A percentile compares a stretch with the other conserved stretches of the same genome.
These are phyloP conservation scores for Sphagnurus paluster DNA, from an alignment of 1,284 basidiomycete genomes.

Conservation along the genomic window DNA sequence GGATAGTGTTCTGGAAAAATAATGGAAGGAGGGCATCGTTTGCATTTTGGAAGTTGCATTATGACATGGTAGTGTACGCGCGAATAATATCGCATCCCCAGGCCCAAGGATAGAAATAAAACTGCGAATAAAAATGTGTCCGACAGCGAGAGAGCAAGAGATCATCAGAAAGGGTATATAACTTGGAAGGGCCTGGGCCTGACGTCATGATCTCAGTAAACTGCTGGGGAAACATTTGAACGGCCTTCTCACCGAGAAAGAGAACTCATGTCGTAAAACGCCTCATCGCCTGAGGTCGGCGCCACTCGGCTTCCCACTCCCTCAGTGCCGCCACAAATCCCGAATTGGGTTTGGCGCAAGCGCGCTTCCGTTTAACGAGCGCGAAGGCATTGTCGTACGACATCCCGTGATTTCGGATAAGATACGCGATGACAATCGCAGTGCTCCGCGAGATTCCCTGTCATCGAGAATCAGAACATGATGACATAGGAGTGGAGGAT, in stretches of 20 bases:
- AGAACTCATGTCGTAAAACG: slow-evolving; percentile 30
- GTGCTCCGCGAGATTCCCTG: slow-evolving; percentile 69
- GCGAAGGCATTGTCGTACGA: slow-evolving; percentile 62
- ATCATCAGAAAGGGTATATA: background rate
- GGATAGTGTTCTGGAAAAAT: too few relatives aligned
- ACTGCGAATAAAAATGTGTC: background rate
- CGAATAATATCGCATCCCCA: too few relatives aligned
- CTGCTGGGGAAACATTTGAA: background rate
- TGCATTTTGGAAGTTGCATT: too few relatives aligned
- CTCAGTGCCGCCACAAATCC: slow-evolving; percentile 54
- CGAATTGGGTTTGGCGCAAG: slow-evolving; percentile 71
- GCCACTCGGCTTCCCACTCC: slow-evolving; percentile 49
- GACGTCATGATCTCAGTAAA: background rate
- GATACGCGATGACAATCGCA: slow-evolving; percentile 67
- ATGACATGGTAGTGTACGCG: too few relatives aligned
- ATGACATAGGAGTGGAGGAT: background rate
- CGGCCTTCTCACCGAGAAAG: background rate
- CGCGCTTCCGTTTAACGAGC: slow-evolving; percentile 56
- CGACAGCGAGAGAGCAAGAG: background rate
- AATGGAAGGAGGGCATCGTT: too few relatives aligned
- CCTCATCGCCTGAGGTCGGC: slow-evolving; percentile 26
- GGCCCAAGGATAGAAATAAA: too few relatives aligned
- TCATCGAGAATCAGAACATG: slow-evolving; percentile 15
- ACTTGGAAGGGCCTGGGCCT: background rate
- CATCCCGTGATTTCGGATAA: slow-evolving; percentile 66